phyloP scores from a whole-genome alignment of 148 eudicot genomes.

The Pharnaceum exiguum region DNA sequence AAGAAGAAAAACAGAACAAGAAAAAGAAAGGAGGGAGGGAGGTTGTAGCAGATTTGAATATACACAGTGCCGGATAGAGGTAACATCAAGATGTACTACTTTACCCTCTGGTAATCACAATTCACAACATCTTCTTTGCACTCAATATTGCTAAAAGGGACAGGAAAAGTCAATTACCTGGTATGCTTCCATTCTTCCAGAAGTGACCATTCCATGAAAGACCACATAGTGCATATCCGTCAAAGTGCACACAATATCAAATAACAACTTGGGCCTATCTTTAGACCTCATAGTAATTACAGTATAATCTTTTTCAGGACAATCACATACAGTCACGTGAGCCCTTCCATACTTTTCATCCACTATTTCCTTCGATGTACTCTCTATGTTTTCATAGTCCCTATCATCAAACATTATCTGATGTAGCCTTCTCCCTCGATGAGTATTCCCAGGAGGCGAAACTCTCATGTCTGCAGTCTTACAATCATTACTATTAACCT shows the following conservation, averaged over 20 bases:
- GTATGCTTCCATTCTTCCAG: constrained; percentile 55
- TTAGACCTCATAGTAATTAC: constrained; percentile 67
- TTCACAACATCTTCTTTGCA: too few relatives aligned
- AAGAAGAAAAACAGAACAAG: too few relatives aligned
- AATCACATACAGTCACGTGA: constrained; percentile 45
- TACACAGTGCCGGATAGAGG: too few relatives aligned
- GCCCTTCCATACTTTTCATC: constrained; percentile 39
- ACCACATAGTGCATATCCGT: constrained; percentile 95
- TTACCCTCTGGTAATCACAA: neutral
- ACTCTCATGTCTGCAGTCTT: constrained; percentile 63
- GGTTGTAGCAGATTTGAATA: too few relatives aligned
- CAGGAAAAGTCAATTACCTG: constrained; percentile 38
- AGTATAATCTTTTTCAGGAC: constrained; percentile 73
- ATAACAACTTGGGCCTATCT: constrained; percentile 86
- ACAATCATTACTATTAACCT: constrained; percentile 52
- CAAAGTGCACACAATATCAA: constrained; percentile 81
- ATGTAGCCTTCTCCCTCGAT: constrained; percentile 79
- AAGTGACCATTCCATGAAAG: constrained; percentile 63
- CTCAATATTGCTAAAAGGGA: neutral
- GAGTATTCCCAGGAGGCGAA: constrained; percentile 56
- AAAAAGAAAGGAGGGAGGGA: too few relatives aligned
- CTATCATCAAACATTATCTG: constrained; percentile 90
- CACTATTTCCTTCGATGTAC: constrained; percentile 16
- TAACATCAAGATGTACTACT: too few relatives aligned
- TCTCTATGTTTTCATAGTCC: constrained; percentile 56